A percentile compares a stretch with the other conserved stretches of the same genome.
Conservation (phyloP, 345 rosid species). For the Aquilaria sinensis region DNA sequence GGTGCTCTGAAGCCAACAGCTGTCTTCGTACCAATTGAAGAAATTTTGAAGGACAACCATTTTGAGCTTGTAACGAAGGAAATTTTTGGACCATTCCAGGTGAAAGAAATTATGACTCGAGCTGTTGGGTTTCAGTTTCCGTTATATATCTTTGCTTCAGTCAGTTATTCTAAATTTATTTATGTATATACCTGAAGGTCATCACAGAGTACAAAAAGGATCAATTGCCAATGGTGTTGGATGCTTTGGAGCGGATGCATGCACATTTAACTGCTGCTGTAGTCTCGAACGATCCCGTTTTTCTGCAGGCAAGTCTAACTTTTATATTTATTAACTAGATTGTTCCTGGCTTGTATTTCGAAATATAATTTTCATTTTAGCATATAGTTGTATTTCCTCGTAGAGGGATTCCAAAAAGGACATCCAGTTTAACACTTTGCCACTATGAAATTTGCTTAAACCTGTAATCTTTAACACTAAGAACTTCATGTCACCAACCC, state of each 20-base stretch:
- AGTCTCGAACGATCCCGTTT: conserved; percentile 83
- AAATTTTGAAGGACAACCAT: conserved; percentile 62
- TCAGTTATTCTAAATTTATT: neutral
- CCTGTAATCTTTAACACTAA: neutral
- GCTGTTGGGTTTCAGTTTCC: neutral
- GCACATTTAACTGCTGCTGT: conserved; percentile 97
- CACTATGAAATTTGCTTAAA: neutral
- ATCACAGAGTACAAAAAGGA: conserved; percentile 73
- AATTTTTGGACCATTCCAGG: conserved; percentile 99
- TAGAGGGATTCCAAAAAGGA: no score
- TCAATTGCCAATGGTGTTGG: conserved; percentile 77
- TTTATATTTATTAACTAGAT: no score
- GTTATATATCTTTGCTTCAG: neutral
- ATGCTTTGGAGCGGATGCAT: conserved; percentile 86
- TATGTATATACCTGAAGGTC: conserved; percentile 35
- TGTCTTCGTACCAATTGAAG: conserved; percentile 77
- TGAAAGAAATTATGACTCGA: conserved; percentile 11
- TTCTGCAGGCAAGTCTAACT: conserved; percentile 60
- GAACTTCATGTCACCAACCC: no score
- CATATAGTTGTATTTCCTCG: neutral
- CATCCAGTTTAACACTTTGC: neutral
- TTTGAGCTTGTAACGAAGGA: conserved; percentile 80
- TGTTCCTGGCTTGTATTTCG: neutral
- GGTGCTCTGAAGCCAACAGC: conserved; percentile 96
- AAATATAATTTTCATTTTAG: neutral